Base-by-base conservation (phyloP, 1,284 basidiomycete genomes). In the Moniliophthora roreri region DNA sequence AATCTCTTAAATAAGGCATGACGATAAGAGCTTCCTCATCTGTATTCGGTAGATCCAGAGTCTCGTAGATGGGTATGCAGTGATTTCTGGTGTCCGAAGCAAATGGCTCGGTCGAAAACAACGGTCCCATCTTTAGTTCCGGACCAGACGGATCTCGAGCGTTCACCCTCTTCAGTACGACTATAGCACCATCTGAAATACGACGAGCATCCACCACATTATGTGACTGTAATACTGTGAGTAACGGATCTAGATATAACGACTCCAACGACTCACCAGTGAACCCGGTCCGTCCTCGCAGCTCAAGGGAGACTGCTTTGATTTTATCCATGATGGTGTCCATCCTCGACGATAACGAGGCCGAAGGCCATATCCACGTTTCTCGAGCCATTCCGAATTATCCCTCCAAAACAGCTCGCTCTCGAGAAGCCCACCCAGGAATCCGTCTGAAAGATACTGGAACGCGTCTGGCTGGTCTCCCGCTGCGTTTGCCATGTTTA, bases 281-380 rank as follows among this genome's bases (percentile, higher is more conserved):
- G n/a, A n/a, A n/a, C n/a, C n/a, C n/a, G 39, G 2, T n/a, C 45
- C 45, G 16, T 47, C 45, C 13, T 47, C 45, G 18, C 10, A 47
- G 1, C 15, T 15, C 3, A 5, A 16, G 9, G 21, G 4, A 15
- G 6, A 15, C n/a, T 34, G 6, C 5, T 34, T 47, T 20, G 21
- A n/a, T 7, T 16, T n/a, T 1, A 9, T 55, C 57, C 61, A 60
- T n/a, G 62, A 66, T 13, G 67, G 60, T 7, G 54, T 58, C 69
- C 69, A 71, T 4, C 55, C 58, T 1, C 63, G 65, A 26, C 58
- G 58, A 54, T 65, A 71, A 7, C 69, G 61, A 6, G 65, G 63
- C 3, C 69, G 65, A 10, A 71, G 53, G 52, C 60, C 58, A 45
- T 66, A 69, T 7, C 69, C 69, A 23, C 51, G 55, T 20, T 63